These are phyloP conservation scores for Candida yuanshanica DNA, from an alignment of 805 yeast species.

Conservation along the genomic window DNA sequence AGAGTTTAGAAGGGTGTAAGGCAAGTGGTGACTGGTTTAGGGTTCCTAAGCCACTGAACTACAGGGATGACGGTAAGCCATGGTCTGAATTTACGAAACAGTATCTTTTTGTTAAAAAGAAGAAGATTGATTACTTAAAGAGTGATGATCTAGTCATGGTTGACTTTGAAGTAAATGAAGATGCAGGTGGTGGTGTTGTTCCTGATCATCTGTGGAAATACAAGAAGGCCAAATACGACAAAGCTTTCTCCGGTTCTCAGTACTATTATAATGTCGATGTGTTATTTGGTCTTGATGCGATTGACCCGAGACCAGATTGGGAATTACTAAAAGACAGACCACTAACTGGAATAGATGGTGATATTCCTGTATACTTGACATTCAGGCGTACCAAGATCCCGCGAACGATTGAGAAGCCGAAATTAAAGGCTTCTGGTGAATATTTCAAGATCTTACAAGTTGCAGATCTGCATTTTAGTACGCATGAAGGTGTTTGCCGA, in stretches of 20 bases:
- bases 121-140: not conserved
- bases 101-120: slow-evolving; percentile 10
- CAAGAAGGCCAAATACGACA: slow-evolving; percentile 40
- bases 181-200: slow-evolving; percentile 2
- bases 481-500: slow-evolving; percentile 74
- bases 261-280: slow-evolving; percentile 42
- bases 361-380: slow-evolving; percentile 20
- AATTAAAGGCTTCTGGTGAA: slow-evolving; percentile 29
- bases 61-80: slow-evolving; percentile 6
- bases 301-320: slow-evolving; percentile 80
- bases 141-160: slow-evolving; percentile 4
- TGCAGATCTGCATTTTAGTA: slow-evolving; percentile 88
- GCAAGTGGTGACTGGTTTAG: slow-evolving; percentile 8
- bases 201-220: slow-evolving; percentile 32
- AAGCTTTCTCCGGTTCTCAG: slow-evolving; percentile 4
- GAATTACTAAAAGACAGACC: slow-evolving; percentile 14
- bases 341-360: slow-evolving; percentile 5
- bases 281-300: slow-evolving; percentile 65
- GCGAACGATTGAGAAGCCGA: slow-evolving; percentile 5
- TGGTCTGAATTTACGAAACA: slow-evolving; percentile 5
- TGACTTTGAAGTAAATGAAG: not conserved
- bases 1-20: slow-evolving; percentile 3
- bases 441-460: slow-evolving; percentile 78
- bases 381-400: slow-evolving; percentile 12
- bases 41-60: slow-evolving; percentile 9